These are phyloP conservation scores for Kalmusia sp. DNA, from an alignment of 2,329 filamentous ascomycete species.

Conservation along the genomic window DNA sequence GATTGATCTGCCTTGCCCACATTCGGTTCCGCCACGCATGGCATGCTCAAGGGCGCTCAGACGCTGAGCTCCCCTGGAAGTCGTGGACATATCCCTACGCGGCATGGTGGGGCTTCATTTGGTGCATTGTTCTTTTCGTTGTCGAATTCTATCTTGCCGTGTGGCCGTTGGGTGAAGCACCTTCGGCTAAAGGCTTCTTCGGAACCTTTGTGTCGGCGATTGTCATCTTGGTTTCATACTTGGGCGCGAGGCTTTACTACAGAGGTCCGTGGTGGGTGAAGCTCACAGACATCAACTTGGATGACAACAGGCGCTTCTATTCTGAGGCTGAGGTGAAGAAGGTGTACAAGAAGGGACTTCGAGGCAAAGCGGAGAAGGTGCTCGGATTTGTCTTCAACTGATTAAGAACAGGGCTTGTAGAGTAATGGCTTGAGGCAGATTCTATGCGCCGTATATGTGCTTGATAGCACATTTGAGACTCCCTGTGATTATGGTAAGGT, in stretches of 20 bases:
- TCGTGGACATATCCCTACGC: slow-evolving; percentile 54
- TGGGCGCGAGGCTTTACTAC: slow-evolving; percentile 51
- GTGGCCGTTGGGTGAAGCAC: slow-evolving; percentile 49
- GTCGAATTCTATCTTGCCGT: slow-evolving; percentile 58
- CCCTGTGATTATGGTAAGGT: no score
- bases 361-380: slow-evolving; percentile 9
- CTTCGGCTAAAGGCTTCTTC: slow-evolving; percentile 54
- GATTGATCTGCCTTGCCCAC: slow-evolving; percentile 67
- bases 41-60: slow-evolving; percentile 63
- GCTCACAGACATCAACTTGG: slow-evolving; percentile 43
- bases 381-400: slow-evolving; percentile 16
- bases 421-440: no score
- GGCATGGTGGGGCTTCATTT: slow-evolving; percentile 53
- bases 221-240: slow-evolving; percentile 51
- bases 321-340: slow-evolving; percentile 18
- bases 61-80: slow-evolving; percentile 68
- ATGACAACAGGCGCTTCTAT: slow-evolving; percentile 39
- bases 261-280: slow-evolving; percentile 47
- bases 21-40: slow-evolving; percentile 68
- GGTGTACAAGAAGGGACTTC: slow-evolving; percentile 14
- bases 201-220: slow-evolving; percentile 56
- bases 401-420: no score
- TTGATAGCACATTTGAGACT: no score
- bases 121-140: slow-evolving; percentile 55
- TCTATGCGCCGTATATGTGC: no score